Evolutionary conservation across 805 yeast species (phyloP), one percentile per base, ranked within the genome.

Genomic region (Clavispora asparagi): DNA sequence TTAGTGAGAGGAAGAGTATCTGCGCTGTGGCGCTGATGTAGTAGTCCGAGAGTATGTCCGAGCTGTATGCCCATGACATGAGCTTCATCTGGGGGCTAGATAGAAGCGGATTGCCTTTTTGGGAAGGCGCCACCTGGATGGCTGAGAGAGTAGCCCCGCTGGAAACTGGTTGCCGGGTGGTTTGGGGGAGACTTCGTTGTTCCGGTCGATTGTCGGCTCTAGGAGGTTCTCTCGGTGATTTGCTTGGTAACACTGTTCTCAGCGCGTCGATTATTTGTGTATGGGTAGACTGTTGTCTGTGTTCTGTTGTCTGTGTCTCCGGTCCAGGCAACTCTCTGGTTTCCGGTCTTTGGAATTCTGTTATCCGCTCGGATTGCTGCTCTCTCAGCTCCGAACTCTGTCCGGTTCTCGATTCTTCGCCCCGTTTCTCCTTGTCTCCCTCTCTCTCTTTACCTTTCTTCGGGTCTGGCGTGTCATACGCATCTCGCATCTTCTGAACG

Each of bases 21-120:
- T 77, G 76, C 60, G 79, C 62, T 61, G 76, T 64, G 28, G 82
- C 68, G 46, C 77, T 81, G 13, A 86, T 74, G 41, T 82, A 71
- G 61, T 86, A 87, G 59, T 87, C 95, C 19, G 65, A 67, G 14
- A 71, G 54, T 70, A 85, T 58, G 64, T 75, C 53, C 65, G 72
- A 49, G 73, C 76, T 82, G 68, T 60, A 81, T 54, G 81, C 78
- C 77, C 69, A 80, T 45, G 71, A 77, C 0, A 73, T 76, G 41
- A 72, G 73, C 40, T 77, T 78, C 60, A 86, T 62, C 45, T 60
- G 49, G 4, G 74, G 64, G 29, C 73, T 68, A 40, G 75, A 74
- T 7, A 87, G 63, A 36, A 86, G 60, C 6, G 92, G 92, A 57
- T 87, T 87, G 1, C 87, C 91, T 41, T 76, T 79, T 59, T 87